These are phyloP conservation scores for Fraxinus platypoda DNA, from an alignment of 305 asterid species.

Conservation along the genomic window DNA sequence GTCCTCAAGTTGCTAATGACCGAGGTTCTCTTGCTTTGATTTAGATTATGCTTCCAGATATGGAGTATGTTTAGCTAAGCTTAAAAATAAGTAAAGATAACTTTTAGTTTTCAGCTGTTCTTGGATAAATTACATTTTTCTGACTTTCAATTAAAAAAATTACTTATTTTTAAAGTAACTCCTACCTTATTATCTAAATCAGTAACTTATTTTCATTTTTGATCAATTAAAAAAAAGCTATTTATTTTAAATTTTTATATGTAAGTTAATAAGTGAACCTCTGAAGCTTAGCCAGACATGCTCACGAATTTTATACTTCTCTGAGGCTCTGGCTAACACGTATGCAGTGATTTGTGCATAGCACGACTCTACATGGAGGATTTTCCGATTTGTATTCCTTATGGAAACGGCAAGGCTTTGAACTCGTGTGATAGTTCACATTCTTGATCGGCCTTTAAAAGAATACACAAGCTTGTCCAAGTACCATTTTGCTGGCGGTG, in stretches of 20 bases:
- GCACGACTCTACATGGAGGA: constrained; percentile 41
- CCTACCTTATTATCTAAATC: neutral
- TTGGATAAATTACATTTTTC: neutral
- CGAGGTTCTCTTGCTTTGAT: constrained; percentile 92
- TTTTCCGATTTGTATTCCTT: constrained; percentile 16
- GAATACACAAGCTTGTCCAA: constrained; percentile 7
- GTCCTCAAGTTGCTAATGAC: constrained; percentile 86
- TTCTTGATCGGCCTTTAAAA: constrained; percentile 14
- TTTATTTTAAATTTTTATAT: neutral
- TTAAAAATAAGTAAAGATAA: neutral
- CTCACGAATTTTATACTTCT: constrained; percentile 21
- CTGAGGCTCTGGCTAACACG: constrained; percentile 52
- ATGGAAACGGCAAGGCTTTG: constrained; percentile 22
- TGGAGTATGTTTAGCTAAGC: neutral
- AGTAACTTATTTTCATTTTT: neutral
- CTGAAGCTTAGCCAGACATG: neutral
- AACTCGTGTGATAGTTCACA: constrained; percentile 7
- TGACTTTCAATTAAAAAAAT: neutral
- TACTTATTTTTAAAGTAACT: constrained; percentile 14
- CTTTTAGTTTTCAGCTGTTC: neutral
- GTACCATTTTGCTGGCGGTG: constrained; percentile 10
- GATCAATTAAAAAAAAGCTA: neutral
- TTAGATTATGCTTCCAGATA: constrained; percentile 47
- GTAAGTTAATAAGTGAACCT: neutral
- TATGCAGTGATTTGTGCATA: constrained; percentile 74